Evolutionary conservation across 1,284 basidiomycete genomes (phyloP), one percentile per base, ranked within the genome.

Genomic region (Ustilago esculenta): DNA sequence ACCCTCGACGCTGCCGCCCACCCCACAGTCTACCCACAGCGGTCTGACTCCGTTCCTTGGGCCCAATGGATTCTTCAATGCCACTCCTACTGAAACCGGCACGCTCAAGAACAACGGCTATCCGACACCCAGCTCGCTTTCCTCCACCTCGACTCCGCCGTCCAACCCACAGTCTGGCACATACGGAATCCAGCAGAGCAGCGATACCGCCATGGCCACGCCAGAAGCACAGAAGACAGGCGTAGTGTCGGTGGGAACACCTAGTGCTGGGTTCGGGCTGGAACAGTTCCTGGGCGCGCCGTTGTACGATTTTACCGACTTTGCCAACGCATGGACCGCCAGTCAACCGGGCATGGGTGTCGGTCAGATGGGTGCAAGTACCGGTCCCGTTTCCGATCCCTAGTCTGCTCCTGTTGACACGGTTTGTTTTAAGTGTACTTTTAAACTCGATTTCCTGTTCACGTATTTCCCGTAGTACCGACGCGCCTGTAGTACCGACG

Each of bases 301-400:
- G 23, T 45, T 72, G 35, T 72, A 72, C 45, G 68, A 72, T 32
- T 72, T 72, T 23, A 52, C 58, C 37, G 68, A 72, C 43, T 72
- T 56, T 34, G 68, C 68, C 1, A 61, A 61, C 25, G 61, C 68
- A 17, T 72, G 67, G 67, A 71, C 67, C 0, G 61, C 68, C 3
- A 49, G 47, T 5, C 54, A 66, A 40, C 59, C 68, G 17, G 20
- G 9, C 27, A 29, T 2, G 20, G 27, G 10, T 11, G 29, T 32
- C 2, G n/a, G 34, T 9, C 36, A 24, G 25, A n/a, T 58, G 50
- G 55, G 45, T 5, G n/a, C 43, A 3, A 48, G 57, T 23, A 42
- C 37, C 24, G 65, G 65, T 0, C 65, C 65, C 14, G 54, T 68
- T 23, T 58, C 54, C 5, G 65, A 68, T 48, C 65, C 65, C 20